A percentile compares a stretch with the other conserved stretches of the same genome.
phyloP scores from a whole-genome alignment of 2,329 filamentous ascomycete genomes.

The Xylaria sp. region DNA sequence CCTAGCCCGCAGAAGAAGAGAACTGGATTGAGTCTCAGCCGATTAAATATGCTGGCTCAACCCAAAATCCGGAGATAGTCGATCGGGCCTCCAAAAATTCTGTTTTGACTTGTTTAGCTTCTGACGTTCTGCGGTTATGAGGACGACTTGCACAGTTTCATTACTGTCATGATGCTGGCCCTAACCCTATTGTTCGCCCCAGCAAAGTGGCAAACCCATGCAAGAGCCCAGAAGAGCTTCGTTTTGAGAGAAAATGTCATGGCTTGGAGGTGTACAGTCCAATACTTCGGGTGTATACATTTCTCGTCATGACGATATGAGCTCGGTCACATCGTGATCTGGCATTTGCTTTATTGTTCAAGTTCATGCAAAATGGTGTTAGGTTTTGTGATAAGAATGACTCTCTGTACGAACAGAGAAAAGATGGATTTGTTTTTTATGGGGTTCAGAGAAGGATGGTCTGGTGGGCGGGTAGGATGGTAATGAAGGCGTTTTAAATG shows the following conservation, averaged over 20 bases:
- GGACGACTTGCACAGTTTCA: constrained; percentile 24
- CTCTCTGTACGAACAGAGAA: constrained; percentile 35
- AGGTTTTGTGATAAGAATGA: constrained; percentile 8
- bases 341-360: constrained; percentile 9
- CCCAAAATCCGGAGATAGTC: constrained; percentile 66
- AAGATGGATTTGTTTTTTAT: constrained; percentile 18
- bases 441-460: not conserved
- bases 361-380: constrained; percentile 12
- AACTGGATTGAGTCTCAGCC: constrained; percentile 64
- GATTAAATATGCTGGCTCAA: constrained; percentile 70
- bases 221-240: not conserved
- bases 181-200: not conserved
- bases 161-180: constrained; percentile 14
- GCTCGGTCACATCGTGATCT: not conserved
- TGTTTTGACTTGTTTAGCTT: not conserved
- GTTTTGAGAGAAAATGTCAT: not conserved
- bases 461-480: constrained; percentile 4
- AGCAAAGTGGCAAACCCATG: not conserved
- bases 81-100: not conserved
- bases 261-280: not conserved
- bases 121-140: constrained; percentile 24
- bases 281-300: not conserved
- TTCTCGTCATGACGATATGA: not conserved
- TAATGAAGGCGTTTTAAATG: constrained; percentile 27
- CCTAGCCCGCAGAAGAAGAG: constrained; percentile 65